Evolutionary conservation across 768 basidiomycete genomes (phyloP).

Genomic region (Termitomyces sp.): DNA sequence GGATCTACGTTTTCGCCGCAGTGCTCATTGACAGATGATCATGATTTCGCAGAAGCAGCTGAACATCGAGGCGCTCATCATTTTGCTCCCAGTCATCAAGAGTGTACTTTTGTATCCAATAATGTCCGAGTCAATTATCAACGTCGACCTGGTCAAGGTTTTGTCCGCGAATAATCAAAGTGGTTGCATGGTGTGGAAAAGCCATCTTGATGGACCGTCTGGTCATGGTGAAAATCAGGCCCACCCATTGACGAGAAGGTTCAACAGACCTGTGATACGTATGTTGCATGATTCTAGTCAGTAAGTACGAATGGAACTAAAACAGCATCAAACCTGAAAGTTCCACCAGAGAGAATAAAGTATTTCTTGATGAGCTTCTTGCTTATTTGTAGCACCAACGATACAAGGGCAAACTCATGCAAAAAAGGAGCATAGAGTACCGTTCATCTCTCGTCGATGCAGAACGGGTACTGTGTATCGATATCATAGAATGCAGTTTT

Average conservation of each 20-base stretch:
- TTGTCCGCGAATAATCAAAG: slow-evolving; percentile 36
- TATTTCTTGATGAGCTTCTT: not conserved
- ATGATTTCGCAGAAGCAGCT: slow-evolving; percentile 49
- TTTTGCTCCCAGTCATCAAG: slow-evolving; percentile 53
- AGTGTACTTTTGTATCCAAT: slow-evolving; percentile 53
- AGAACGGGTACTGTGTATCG: not conserved
- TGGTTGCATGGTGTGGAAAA: slow-evolving; percentile 59
- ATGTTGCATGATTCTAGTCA: too few relatives aligned
- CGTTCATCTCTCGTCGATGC: not conserved
- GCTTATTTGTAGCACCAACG: too few relatives aligned
- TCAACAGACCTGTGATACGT: slow-evolving; percentile 59
- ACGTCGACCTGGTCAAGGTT: slow-evolving; percentile 38
- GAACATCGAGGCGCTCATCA: slow-evolving; percentile 62
- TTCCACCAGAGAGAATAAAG: slow-evolving; percentile 12
- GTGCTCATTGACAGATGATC: slow-evolving; percentile 30
- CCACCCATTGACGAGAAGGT: too few relatives aligned
- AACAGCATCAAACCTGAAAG: too few relatives aligned
- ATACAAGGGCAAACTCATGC: not conserved
- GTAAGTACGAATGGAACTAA: too few relatives aligned
- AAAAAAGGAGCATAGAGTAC: not conserved
- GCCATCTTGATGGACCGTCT: too few relatives aligned
- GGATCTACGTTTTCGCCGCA: not conserved
- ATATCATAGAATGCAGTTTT: slow-evolving; percentile 1
- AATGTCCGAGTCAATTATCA: slow-evolving; percentile 39
- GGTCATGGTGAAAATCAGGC: too few relatives aligned